Evolutionary conservation across 2,329 filamentous ascomycete genomes (phyloP).

Genomic region (Aspergillus sp.): DNA sequence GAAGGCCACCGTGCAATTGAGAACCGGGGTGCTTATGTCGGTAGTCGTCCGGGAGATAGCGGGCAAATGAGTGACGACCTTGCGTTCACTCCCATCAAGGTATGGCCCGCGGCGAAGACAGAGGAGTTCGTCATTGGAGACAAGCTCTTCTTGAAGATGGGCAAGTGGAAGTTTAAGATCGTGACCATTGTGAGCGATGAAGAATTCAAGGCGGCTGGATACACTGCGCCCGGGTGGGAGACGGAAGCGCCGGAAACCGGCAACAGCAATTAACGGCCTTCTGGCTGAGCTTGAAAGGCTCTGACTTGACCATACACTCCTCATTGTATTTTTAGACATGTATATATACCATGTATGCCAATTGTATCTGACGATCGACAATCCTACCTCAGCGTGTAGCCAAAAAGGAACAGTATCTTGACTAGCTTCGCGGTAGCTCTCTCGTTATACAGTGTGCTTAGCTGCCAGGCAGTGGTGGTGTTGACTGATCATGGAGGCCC

Average conservation of each 20-base stretch:
- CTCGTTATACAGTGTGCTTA: too few relatives aligned
- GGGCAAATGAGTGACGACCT: slow-evolving; percentile 48
- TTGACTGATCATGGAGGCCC: too few relatives aligned
- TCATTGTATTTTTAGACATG: slow-evolving; percentile 16
- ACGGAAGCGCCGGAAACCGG: slow-evolving; percentile 22
- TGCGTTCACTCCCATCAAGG: slow-evolving; percentile 53
- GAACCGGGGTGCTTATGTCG: slow-evolving; percentile 55
- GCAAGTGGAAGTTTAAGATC: slow-evolving; percentile 63
- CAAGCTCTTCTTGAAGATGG: slow-evolving; percentile 57
- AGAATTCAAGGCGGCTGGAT: slow-evolving; percentile 50
- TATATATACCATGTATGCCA: slow-evolving; percentile 15
- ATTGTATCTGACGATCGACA: slow-evolving; percentile 13
- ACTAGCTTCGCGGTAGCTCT: too few relatives aligned
- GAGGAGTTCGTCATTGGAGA: slow-evolving; percentile 53
- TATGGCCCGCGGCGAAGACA: slow-evolving; percentile 45
- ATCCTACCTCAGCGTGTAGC: too few relatives aligned
- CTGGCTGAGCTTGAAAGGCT: neutral
- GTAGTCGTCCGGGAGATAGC: slow-evolving; percentile 42
- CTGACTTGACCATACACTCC: slow-evolving; percentile 3
- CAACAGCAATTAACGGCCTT: neutral
- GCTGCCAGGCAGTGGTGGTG: too few relatives aligned
- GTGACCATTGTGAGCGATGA: slow-evolving; percentile 58
- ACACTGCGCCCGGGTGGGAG: slow-evolving; percentile 55
- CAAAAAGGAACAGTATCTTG: too few relatives aligned
- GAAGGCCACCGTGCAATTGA: slow-evolving; percentile 55